Conservation (phyloP, 805 yeast species). For the Metschnikowia lachancei region DNA sequence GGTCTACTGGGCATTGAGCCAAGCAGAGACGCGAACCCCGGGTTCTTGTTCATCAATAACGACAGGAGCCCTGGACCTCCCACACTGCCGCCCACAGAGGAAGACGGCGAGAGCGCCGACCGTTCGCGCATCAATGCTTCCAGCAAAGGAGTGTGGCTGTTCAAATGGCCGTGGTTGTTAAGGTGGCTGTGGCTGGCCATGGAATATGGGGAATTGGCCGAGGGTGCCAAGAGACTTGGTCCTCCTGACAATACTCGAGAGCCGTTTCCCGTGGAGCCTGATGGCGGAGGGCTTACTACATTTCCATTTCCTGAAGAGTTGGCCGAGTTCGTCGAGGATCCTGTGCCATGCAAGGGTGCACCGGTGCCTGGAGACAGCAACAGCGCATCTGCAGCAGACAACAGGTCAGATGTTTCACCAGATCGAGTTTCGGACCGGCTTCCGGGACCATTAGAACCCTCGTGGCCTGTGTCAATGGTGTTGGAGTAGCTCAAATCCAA, state of each 20-base stretch:
- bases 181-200: constrained; percentile 1
- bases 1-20: constrained; percentile 39
- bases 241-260: constrained; percentile 11
- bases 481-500: constrained; percentile 35
- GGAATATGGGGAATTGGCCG: constrained; percentile 13
- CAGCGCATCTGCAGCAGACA: not conserved
- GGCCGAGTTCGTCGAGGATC: not conserved
- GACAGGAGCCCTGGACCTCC: constrained; percentile 21
- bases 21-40: constrained; percentile 28
- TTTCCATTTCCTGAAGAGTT: not conserved
- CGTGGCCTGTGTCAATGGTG: not conserved
- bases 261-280: not conserved
- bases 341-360: not conserved
- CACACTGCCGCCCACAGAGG: constrained; percentile 6
- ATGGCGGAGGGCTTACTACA: not conserved
- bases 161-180: constrained; percentile 2
- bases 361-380: not conserved
- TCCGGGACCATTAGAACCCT: too few species aligned
- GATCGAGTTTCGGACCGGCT: not conserved
- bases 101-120: constrained; percentile 2
- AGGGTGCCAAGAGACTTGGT: constrained; percentile 21
- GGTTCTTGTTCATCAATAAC: constrained; percentile 25
- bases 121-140: constrained; percentile 21
- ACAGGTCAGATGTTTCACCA: not conserved
- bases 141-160: constrained; percentile 4